A percentile compares a stretch with the other conserved stretches of the same genome.
These are phyloP conservation scores for Spathaspora passalidarum DNA, from an alignment of 805 yeast genomes.

Conservation along the genomic window DNA sequence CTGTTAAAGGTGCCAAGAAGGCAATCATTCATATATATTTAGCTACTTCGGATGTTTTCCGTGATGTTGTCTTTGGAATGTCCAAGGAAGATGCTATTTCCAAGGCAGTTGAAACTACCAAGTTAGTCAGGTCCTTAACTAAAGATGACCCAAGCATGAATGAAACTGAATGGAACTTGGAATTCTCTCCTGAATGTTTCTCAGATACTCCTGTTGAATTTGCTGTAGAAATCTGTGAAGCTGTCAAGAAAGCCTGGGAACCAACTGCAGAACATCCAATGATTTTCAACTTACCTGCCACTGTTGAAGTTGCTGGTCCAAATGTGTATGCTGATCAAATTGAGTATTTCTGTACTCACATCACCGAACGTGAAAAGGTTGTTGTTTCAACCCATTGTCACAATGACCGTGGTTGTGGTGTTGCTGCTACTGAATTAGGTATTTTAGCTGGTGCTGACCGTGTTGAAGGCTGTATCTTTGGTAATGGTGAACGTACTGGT, in stretches of 20 bases:
- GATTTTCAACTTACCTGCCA: conserved; percentile 77
- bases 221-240: conserved; percentile 75
- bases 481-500: conserved; percentile 85
- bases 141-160: conserved; percentile 68
- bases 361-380: conserved; percentile 68
- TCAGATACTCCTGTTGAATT: conserved; percentile 72
- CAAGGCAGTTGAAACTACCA: conserved; percentile 70
- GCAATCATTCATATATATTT: conserved; percentile 72
- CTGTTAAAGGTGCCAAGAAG: conserved; percentile 67
- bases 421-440: conserved; percentile 78
- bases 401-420: conserved; percentile 82
- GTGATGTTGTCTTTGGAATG: conserved; percentile 76
- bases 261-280: conserved; percentile 74
- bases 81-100: conserved; percentile 62
- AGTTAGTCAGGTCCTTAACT: conserved; percentile 63
- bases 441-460: conserved; percentile 81
- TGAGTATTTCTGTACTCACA: conserved; percentile 67
- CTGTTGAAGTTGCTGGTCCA: conserved; percentile 76
- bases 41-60: conserved; percentile 72
- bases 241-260: conserved; percentile 76
- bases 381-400: conserved; percentile 72
- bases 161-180: conserved; percentile 67
- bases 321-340: conserved; percentile 78
- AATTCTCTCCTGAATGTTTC: conserved; percentile 78
- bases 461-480: conserved; percentile 80